A percentile compares a stretch with the other conserved stretches of the same genome.
Evolutionary conservation across 768 basidiomycete genomes (phyloP).

Genomic region (Pisolithus orientalis): DNA sequence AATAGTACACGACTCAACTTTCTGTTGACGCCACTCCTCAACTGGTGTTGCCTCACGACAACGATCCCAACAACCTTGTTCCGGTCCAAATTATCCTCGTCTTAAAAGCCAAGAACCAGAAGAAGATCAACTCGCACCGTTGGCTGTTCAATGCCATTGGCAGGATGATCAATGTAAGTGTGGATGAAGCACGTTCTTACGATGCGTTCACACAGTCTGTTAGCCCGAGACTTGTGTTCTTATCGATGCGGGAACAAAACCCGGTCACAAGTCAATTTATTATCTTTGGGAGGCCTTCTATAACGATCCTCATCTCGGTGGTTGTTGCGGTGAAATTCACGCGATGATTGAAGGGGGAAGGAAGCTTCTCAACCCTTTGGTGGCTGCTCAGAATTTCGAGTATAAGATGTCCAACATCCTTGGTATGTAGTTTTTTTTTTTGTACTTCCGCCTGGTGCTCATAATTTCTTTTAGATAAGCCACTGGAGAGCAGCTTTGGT

Average conservation of each 20-base stretch:
- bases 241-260: slow-evolving; percentile 94
- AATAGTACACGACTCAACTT: slow-evolving; percentile 91
- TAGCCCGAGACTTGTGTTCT: slow-evolving; percentile 90
- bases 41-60: slow-evolving; percentile 82
- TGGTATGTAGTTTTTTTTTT: slow-evolving; percentile 33
- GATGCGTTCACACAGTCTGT: slow-evolving; percentile 4
- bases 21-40: slow-evolving; percentile 89
- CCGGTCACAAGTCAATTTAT: slow-evolving; percentile 93
- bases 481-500: slow-evolving; percentile 91
- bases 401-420: slow-evolving; percentile 99
- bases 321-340: slow-evolving; percentile 92
- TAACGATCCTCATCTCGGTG: slow-evolving; percentile 71
- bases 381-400: slow-evolving; percentile 96
- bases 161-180: slow-evolving; percentile 59
- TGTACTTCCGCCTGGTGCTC: slow-evolving; percentile 2
- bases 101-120: slow-evolving; percentile 90
- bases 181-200: background rate
- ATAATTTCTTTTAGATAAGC: slow-evolving; percentile 57
- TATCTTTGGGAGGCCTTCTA: slow-evolving; percentile 93
- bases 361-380: slow-evolving; percentile 86
- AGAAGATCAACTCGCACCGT: slow-evolving; percentile 93
- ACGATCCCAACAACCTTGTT: slow-evolving; percentile 88
- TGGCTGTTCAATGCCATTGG: slow-evolving; percentile 97
- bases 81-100: slow-evolving; percentile 90
- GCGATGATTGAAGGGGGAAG: slow-evolving; percentile 93